Evolutionary conservation across 1,139 yeast genomes (phyloP).

Genomic region (Kluyveromyces sp.): DNA sequence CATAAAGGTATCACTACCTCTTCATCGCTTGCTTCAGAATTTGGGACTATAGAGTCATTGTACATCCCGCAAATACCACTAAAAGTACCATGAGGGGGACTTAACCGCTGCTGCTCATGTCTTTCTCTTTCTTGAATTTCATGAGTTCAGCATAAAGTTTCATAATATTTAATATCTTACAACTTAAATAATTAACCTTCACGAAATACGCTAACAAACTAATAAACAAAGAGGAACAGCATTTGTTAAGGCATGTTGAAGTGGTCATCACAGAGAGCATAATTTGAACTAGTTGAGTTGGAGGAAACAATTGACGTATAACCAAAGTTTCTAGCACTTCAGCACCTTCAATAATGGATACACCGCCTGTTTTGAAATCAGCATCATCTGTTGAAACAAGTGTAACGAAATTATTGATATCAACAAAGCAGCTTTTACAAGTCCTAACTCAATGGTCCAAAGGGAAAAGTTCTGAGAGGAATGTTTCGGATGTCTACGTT

Average conservation of each 20-base stretch:
- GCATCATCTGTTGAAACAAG: conserved; percentile 63
- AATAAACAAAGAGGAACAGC: too few species aligned
- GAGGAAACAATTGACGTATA: too few species aligned
- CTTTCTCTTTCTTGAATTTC: too few species aligned
- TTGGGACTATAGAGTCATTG: conserved; percentile 10
- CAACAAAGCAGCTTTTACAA: conserved; percentile 82
- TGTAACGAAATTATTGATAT: conserved; percentile 73
- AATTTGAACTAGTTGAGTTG: too few species aligned
- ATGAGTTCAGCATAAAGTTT: not conserved
- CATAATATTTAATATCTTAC: not conserved
- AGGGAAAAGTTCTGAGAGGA: conserved; percentile 66
- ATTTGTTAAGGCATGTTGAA: too few species aligned
- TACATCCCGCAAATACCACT: not conserved
- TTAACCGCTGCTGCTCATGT: not conserved
- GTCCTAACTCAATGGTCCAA: conserved; percentile 89
- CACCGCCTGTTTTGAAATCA: conserved; percentile 4
- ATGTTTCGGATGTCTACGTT: conserved; percentile 87
- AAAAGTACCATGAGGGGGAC: not conserved
- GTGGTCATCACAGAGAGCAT: too few species aligned
- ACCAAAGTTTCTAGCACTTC: not conserved
- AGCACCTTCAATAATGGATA: not conserved
- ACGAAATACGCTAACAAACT: too few species aligned
- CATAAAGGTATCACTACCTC: conserved; percentile 9
- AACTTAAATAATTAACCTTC: too few species aligned
- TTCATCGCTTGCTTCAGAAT: conserved; percentile 17